phyloP scores from a whole-genome alignment of 805 yeast genomes.

The Hermanozyma aechmeae region DNA sequence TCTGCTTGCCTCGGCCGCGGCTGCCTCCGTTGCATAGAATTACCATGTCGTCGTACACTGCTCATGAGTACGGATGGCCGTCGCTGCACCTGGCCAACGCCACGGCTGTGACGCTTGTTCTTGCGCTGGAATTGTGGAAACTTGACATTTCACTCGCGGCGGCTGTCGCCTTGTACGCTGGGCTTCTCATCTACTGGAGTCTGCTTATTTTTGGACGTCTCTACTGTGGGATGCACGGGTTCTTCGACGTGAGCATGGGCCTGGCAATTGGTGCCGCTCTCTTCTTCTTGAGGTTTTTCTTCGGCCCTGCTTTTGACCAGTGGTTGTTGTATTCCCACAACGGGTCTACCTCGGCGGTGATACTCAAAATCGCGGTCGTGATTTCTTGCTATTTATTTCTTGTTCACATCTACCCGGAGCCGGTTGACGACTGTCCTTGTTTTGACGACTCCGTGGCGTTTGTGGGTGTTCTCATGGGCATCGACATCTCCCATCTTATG shows the following conservation, averaged over 20 bases:
- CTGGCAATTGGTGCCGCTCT: constrained; percentile 49
- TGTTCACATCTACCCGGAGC: constrained; percentile 67
- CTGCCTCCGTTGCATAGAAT: constrained; percentile 89
- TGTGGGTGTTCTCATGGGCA: constrained; percentile 76
- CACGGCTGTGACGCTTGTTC: constrained; percentile 60
- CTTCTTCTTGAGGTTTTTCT: constrained; percentile 35
- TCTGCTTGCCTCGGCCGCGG: constrained; percentile 86
- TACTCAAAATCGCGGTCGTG: constrained; percentile 26
- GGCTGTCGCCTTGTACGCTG: constrained; percentile 4
- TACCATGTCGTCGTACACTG: constrained; percentile 84
- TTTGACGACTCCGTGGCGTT: constrained; percentile 93
- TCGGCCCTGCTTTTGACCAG: constrained; percentile 38
- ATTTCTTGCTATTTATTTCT: constrained; percentile 35
- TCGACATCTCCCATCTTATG: constrained; percentile 55
- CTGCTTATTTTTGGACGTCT: constrained; percentile 72
- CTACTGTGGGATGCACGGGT: constrained; percentile 98
- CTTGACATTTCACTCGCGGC: background rate
- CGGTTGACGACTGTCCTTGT: constrained; percentile 93
- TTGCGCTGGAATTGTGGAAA: constrained; percentile 8
- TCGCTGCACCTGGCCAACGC: constrained; percentile 94
- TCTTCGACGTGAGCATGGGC: constrained; percentile 67
- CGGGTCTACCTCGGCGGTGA: constrained; percentile 11
- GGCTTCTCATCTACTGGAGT: constrained; percentile 40
- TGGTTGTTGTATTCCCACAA: constrained; percentile 22
- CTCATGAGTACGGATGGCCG: constrained; percentile 93